These are phyloP conservation scores for Clonostachys rosea DNA, from an alignment of 2,329 filamentous ascomycete genomes.

Conservation along the genomic window DNA sequence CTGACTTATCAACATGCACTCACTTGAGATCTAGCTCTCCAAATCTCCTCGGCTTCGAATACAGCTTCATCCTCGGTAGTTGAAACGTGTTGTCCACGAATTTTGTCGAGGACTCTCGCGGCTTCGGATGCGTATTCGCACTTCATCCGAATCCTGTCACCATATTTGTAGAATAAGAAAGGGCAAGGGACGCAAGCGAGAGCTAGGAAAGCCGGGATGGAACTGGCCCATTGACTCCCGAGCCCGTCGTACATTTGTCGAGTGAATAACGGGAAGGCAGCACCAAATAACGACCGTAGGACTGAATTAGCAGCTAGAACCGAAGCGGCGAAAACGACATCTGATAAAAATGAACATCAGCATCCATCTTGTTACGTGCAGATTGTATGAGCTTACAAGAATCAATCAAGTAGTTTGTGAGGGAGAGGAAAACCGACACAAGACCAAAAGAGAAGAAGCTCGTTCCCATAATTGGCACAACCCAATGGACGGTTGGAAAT, in stretches of 20 bases:
- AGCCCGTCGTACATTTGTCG: constrained; percentile 41
- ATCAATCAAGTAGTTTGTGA: constrained; percentile 60
- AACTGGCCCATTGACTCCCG: constrained; percentile 67
- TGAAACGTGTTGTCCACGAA: no score
- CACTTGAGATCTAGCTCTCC: no score
- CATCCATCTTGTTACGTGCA: no score
- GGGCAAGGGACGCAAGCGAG: constrained; percentile 54
- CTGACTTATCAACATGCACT: no score
- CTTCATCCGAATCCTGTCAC: constrained; percentile 39
- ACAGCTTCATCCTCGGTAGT: no score
- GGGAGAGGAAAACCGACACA: constrained; percentile 54
- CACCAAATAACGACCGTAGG: constrained; percentile 62
- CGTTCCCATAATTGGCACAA: constrained; percentile 30
- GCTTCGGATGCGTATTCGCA: constrained; percentile 49
- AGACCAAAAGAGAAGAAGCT: constrained; percentile 46
- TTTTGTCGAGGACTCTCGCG: no score
- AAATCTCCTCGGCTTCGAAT: no score
- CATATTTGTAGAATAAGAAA: constrained; percentile 57
- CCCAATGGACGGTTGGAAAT: constrained; percentile 43
- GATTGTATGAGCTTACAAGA: constrained; percentile 17
- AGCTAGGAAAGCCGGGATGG: constrained; percentile 64
- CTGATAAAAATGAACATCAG: no score
- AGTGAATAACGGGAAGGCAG: constrained; percentile 65
- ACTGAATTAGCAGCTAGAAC: constrained; percentile 64
- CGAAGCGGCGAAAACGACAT: constrained; percentile 67